Evolutionary conservation across 1,284 basidiomycete species (phyloP).

Genomic region (Ustilago nuda): DNA sequence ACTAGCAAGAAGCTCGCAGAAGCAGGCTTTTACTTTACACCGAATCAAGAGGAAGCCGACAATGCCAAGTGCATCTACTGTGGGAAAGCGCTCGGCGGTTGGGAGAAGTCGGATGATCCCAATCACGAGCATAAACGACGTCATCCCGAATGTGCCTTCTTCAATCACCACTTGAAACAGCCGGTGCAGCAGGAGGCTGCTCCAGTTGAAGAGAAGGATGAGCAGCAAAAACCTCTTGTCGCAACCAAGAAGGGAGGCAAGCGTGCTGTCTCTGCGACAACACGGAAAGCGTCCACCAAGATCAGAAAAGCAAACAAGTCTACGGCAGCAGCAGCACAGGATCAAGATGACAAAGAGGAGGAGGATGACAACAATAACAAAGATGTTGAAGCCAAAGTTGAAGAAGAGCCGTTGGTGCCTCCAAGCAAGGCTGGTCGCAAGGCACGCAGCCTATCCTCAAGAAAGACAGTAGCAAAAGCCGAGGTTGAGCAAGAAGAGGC

Average conservation of each 20-base stretch:
- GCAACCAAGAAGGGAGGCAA: constrained; percentile 31
- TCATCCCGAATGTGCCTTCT: constrained; percentile 65
- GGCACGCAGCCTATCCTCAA: constrained; percentile 31
- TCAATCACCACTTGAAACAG: constrained; percentile 53
- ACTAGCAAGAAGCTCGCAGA: constrained; percentile 68
- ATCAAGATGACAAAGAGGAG: constrained; percentile 5
- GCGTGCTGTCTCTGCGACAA: constrained; percentile 27
- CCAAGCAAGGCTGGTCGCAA: constrained; percentile 29
- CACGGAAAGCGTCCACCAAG: constrained; percentile 33
- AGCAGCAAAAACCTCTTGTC: background rate
- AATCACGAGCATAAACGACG: constrained; percentile 65
- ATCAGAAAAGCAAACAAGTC: constrained; percentile 28
- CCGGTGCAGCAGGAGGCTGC: background rate
- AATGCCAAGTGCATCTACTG: constrained; percentile 68
- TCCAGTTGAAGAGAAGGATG: constrained; percentile 5
- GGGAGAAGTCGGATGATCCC: constrained; percentile 68
- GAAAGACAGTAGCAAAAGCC: constrained; percentile 17
- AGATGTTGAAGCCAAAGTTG: constrained; percentile 1
- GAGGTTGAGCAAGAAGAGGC: constrained; percentile 14
- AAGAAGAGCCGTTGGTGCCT: constrained; percentile 15
- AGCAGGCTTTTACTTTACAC: constrained; percentile 67
- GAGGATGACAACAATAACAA: background rate
- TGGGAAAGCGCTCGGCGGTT: constrained; percentile 61
- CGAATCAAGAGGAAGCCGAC: constrained; percentile 61
- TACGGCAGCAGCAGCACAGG: constrained; percentile 4